These are phyloP conservation scores for Erucastrum elatum DNA, from an alignment of 345 rosid species.

Conservation along the genomic window DNA sequence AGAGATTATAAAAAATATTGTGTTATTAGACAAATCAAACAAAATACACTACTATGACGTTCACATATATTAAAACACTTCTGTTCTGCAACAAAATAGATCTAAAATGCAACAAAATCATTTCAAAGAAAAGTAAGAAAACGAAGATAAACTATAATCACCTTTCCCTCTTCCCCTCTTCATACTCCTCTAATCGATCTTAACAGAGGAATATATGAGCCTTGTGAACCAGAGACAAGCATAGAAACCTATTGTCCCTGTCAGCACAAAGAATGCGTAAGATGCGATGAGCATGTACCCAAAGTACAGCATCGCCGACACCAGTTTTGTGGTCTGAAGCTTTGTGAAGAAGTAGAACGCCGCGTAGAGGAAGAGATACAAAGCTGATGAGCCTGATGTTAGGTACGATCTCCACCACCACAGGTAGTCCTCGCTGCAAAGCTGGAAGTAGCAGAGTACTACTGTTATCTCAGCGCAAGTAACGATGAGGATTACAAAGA, in stretches of 20 bases:
- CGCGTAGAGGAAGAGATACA: conserved; percentile 76
- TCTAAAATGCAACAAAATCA: conserved; percentile 31
- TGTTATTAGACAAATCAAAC: conserved; percentile 29
- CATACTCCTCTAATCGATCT: conserved; percentile 53
- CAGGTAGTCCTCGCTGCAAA: conserved; percentile 81
- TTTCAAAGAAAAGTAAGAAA: not conserved
- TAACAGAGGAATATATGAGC: conserved; percentile 83
- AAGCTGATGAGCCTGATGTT: conserved; percentile 77
- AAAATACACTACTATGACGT: conserved; percentile 31
- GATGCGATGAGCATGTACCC: conserved; percentile 88
- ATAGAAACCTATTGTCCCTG: conserved; percentile 77
- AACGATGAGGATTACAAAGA: conserved; percentile 62
- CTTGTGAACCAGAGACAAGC: conserved; percentile 90
- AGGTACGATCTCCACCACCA: conserved; percentile 97
- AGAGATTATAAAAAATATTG: not conserved
- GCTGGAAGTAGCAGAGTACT: conserved; percentile 85
- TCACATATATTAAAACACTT: conserved; percentile 23
- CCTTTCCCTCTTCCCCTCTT: conserved; percentile 34
- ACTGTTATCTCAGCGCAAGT: conserved; percentile 76
- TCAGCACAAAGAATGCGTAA: conserved; percentile 68
- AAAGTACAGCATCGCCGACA: conserved; percentile 67
- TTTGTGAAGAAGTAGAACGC: conserved; percentile 85
- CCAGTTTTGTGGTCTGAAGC: conserved; percentile 77
- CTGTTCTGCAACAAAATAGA: conserved; percentile 20
- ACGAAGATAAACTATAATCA: conserved; percentile 33